Percentiles rank a stretch among this genome's conserved stretches.
Conservation (phyloP, 148 eudicot genomes). For the Nyssa sinensis region DNA sequence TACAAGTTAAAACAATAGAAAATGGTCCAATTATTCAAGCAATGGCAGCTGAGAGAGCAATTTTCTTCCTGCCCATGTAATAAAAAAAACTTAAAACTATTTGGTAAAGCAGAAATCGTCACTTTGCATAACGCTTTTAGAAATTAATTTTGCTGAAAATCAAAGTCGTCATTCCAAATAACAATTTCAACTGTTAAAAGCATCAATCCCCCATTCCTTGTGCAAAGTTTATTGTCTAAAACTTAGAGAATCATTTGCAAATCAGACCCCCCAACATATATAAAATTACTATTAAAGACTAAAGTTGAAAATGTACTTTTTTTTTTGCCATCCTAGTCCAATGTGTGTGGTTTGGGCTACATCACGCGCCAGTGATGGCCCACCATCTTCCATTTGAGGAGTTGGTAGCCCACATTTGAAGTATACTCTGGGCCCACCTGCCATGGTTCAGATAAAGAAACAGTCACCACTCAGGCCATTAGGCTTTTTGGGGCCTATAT, state of each 20-base stretch:
- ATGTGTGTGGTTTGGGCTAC: background rate
- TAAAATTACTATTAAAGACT: background rate
- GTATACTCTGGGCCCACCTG: background rate
- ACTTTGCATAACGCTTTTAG: too few relatives aligned
- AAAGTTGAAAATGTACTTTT: background rate
- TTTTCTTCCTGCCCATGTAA: too few relatives aligned
- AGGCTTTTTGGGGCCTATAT: too few relatives aligned
- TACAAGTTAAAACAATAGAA: background rate
- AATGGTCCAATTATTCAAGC: background rate
- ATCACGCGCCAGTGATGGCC: conserved; percentile 8
- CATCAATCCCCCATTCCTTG: background rate
- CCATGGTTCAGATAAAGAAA: background rate
- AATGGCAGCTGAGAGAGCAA: too few relatives aligned
- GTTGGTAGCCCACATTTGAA: background rate
- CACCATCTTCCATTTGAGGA: background rate
- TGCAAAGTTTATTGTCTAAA: background rate
- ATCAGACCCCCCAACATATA: background rate
- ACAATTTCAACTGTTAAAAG: too few relatives aligned
- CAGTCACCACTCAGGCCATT: background rate
- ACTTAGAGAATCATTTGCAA: background rate
- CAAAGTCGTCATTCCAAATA: too few relatives aligned
- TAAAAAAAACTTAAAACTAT: too few relatives aligned
- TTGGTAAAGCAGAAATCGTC: too few relatives aligned
- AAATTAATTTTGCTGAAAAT: too few relatives aligned
- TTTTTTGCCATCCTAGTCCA: too few relatives aligned